Evolutionary conservation across 148 eudicot species (phyloP).

Genomic region (Rhododendron henanense): DNA sequence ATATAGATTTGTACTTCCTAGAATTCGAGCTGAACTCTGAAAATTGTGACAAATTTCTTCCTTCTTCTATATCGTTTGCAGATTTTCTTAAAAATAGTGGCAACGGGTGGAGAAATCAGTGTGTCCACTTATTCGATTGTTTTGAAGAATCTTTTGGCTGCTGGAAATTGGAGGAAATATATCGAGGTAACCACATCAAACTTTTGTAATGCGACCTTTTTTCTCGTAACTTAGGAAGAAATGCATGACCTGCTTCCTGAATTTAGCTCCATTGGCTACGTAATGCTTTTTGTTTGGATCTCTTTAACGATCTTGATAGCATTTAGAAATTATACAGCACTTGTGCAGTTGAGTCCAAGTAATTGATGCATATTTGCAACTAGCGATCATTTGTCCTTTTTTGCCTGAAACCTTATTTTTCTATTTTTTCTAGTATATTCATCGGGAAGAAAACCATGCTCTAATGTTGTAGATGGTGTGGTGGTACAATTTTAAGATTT

Average conservation of each 20-base stretch:
- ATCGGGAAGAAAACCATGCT: background rate
- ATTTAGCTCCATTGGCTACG: background rate
- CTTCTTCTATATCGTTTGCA: conserved; percentile 26
- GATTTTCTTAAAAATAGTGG: conserved; percentile 80
- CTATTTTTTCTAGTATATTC: background rate
- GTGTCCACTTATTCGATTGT: conserved; percentile 65
- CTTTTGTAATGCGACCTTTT: background rate
- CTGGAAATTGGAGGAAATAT: conserved; percentile 94
- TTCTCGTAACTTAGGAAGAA: background rate
- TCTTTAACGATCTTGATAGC: background rate
- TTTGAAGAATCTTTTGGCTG: conserved; percentile 73
- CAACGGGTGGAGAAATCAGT: conserved; percentile 62
- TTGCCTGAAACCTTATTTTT: background rate
- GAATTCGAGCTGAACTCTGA: background rate
- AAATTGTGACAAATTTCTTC: background rate
- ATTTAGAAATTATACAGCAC: background rate
- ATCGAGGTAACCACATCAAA: conserved; percentile 58
- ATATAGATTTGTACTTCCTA: background rate
- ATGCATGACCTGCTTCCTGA: background rate
- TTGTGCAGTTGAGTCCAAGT: background rate
- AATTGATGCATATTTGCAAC: background rate
- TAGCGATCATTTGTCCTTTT: background rate
- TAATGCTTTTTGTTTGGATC: background rate
- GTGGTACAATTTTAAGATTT: background rate
- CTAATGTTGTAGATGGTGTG: background rate